These are phyloP conservation scores for Paraphoma sp. DNA, from an alignment of 2,329 filamentous ascomycete species.

Conservation along the genomic window DNA sequence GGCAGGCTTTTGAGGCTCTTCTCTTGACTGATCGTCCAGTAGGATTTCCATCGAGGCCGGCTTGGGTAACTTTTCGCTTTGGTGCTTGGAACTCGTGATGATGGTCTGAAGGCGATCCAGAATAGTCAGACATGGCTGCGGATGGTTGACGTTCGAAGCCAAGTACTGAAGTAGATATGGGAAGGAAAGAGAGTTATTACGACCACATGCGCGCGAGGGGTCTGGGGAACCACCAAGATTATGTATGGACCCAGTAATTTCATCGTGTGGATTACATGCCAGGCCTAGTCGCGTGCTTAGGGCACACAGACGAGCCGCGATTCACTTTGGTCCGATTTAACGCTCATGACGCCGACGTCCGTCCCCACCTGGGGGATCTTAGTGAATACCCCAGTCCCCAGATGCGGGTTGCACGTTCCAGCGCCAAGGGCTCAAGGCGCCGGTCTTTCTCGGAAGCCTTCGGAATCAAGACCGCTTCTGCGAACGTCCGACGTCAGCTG, in stretches of 20 bases:
- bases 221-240: conserved; percentile 35
- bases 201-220: conserved; percentile 29
- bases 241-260: conserved; percentile 38
- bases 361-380: conserved; percentile 43
- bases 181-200: conserved; percentile 15
- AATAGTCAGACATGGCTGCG: conserved; percentile 47
- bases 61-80: conserved; percentile 66
- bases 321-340: conserved; percentile 39
- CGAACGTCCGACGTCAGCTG: conserved; percentile 35
- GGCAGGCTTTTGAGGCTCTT: conserved; percentile 89
- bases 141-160: conserved; percentile 16
- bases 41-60: conserved; percentile 59
- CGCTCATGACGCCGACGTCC: conserved; percentile 41
- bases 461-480: conserved; percentile 35
- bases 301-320: conserved; percentile 36
- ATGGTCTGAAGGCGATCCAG: conserved; percentile 44
- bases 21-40: conserved; percentile 71
- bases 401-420: conserved; percentile 32
- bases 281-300: conserved; percentile 35
- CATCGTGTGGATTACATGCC: conserved; percentile 40
- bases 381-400: conserved; percentile 47
- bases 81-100: conserved; percentile 43
- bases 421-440: conserved; percentile 13
- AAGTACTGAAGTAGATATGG: conserved; percentile 21
- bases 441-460: conserved; percentile 42